Evolutionary conservation across 129 eudicot genomes (phyloP).

Genomic region (Gnaphalium uliginosum): DNA sequence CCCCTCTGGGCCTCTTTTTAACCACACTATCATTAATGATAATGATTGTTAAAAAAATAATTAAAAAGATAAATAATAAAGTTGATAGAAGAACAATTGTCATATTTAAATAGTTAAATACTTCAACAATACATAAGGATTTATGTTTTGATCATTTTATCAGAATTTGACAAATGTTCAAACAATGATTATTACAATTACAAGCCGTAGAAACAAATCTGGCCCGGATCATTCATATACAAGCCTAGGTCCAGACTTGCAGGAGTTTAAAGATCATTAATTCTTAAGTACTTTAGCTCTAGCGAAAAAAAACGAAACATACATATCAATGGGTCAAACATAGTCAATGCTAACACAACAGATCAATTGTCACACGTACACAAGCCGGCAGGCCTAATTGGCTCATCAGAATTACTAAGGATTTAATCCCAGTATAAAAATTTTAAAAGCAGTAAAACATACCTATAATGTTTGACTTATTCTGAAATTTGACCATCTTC

Average conservation of each 20-base stretch:
- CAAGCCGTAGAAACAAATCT: too few relatives aligned
- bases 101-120: too few relatives aligned
- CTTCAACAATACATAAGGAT: too few relatives aligned
- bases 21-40: too few relatives aligned
- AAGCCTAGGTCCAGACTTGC: not conserved
- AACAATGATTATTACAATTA: too few relatives aligned
- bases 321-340: not conserved
- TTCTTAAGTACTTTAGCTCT: not conserved
- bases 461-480: constrained; percentile 30
- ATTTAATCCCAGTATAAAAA: constrained; percentile 1
- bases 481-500: constrained; percentile 13
- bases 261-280: not conserved
- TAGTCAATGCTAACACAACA: constrained; percentile 8
- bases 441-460: not conserved
- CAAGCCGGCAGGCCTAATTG: constrained; percentile 32
- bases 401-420: constrained; percentile 13
- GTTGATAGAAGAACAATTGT: too few relatives aligned
- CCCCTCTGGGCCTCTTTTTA: too few relatives aligned
- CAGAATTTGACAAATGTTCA: too few relatives aligned
- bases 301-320: not conserved
- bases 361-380: constrained; percentile 21
- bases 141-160: too few relatives aligned
- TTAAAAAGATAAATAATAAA: too few relatives aligned
- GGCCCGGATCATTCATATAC: too few relatives aligned
- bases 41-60: too few relatives aligned